Evolutionary conservation across 345 rosid species (phyloP).

Genomic region (Crucihimalaya himalaica): DNA sequence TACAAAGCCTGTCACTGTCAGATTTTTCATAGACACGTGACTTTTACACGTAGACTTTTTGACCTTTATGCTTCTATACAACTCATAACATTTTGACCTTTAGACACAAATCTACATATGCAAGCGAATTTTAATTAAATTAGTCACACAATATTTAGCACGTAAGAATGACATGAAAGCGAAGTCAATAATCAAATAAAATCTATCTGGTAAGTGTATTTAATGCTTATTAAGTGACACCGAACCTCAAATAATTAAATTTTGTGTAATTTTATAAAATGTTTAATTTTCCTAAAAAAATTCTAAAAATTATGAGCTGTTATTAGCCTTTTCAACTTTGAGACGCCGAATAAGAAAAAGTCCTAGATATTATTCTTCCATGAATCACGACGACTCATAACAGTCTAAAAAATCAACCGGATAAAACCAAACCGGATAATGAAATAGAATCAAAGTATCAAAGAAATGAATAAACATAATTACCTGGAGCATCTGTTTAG

Average conservation of each 20-base stretch:
- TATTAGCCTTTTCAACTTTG: constrained; percentile 4
- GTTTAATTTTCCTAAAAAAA: background rate
- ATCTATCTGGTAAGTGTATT: constrained; percentile 6
- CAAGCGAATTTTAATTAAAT: background rate
- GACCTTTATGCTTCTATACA: constrained; percentile 24
- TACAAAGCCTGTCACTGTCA: constrained; percentile 21
- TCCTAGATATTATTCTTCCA: background rate
- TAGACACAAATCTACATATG: no score
- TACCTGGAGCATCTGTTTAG: constrained; percentile 63
- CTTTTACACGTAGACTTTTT: background rate
- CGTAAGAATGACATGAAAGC: constrained; percentile 25
- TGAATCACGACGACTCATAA: constrained; percentile 8
- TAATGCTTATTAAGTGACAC: constrained; percentile 13
- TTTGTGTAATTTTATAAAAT: no score
- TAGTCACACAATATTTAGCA: background rate
- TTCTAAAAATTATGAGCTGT: constrained; percentile 25
- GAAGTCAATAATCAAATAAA: background rate
- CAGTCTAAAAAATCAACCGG: background rate
- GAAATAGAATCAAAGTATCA: constrained; percentile 3
- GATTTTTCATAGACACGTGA: constrained; percentile 33
- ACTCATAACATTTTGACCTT: background rate
- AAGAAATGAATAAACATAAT: background rate
- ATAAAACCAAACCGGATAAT: constrained; percentile 8
- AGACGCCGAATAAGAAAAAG: constrained; percentile 10
- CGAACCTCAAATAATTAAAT: background rate